Base-by-base conservation (phyloP, 768 basidiomycete genomes). In the Rossbeevera mucosa region DNA sequence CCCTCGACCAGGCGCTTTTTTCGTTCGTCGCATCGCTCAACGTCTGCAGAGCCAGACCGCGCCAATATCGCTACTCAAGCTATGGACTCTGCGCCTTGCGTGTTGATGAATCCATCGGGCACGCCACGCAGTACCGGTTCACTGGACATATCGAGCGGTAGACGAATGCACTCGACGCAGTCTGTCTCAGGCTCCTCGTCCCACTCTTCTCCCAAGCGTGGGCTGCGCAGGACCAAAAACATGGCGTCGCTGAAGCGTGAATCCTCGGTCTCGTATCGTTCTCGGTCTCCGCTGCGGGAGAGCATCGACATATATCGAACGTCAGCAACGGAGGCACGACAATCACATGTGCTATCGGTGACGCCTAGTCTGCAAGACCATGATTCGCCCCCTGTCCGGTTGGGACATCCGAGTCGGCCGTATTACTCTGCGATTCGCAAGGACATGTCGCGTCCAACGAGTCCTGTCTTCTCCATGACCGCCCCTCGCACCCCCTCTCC, bases 361-460 rank as follows among this genome's bases (percentile, higher is more conserved):
- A 51, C 60, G 40, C 44, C 67, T 4, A 38, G 36, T 46, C 60
- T 60, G 47, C 52, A 43, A 46, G 63, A 61, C 31, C 60, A 53
- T 7, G 61, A 61, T 41, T 22, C 49, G 20, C 60, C 69, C 38
- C 57, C 51, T 29, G 66, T 70, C 46, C 76, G 74, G 7, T 66
- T 81, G 25, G 80, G 80, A 1, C 78, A 78, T 55, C 79, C 80
- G 11, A 74, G 65, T 47, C 71, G 80, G 18, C 80, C 80, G 12
- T 80, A 79, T 58, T 82, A 81, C 61, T 72, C 74, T 21, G 80
- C 74, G 45, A 82, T 82, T 46, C 78, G 80, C 64, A 68, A 69
- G 70, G 69, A 69, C 51, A 70, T 69, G 72, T 74, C 76, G 21
- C 74, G 72, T 41, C 72, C 76, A 1, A 66, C 64, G 12, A 73